Evolutionary conservation across 2,329 filamentous ascomycete species (phyloP).

Genomic region (Bretziella fagacearum): DNA sequence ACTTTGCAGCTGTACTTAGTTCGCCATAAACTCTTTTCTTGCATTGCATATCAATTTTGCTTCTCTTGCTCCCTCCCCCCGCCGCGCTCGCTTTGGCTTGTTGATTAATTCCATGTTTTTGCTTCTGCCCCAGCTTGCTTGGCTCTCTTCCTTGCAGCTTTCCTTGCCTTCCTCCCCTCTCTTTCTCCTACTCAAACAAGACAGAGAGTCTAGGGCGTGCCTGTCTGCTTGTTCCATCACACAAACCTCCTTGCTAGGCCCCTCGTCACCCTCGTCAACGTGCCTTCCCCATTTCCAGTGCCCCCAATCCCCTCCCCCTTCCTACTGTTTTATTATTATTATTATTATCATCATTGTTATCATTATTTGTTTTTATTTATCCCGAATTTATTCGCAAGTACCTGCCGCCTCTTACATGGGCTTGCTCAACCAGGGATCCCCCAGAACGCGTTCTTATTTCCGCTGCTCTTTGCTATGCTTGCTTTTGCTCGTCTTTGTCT

Average conservation of each 20-base stretch:
- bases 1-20: too few species aligned
- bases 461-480: slow-evolving; percentile 5
- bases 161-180: too few species aligned
- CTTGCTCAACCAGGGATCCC: background rate
- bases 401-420: slow-evolving; percentile 4
- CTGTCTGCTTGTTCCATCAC: slow-evolving; percentile 3
- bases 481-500: slow-evolving; percentile 10
- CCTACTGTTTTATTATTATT: background rate
- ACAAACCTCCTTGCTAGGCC: slow-evolving; percentile 10
- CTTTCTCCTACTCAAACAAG: slow-evolving; percentile 2
- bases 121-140: background rate
- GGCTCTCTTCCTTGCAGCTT: background rate
- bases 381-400: background rate
- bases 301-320: background rate
- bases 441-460: slow-evolving; percentile 3
- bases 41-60: slow-evolving; percentile 5
- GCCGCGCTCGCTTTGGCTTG: background rate
- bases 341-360: background rate
- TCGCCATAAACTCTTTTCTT: background rate
- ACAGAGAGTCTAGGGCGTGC: background rate
- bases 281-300: background rate
- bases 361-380: slow-evolving; percentile 8
- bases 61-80: background rate
- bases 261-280: slow-evolving; percentile 7
- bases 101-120: background rate